Base-by-base conservation (phyloP, 768 basidiomycete species). In the Suillus subaureus region DNA sequence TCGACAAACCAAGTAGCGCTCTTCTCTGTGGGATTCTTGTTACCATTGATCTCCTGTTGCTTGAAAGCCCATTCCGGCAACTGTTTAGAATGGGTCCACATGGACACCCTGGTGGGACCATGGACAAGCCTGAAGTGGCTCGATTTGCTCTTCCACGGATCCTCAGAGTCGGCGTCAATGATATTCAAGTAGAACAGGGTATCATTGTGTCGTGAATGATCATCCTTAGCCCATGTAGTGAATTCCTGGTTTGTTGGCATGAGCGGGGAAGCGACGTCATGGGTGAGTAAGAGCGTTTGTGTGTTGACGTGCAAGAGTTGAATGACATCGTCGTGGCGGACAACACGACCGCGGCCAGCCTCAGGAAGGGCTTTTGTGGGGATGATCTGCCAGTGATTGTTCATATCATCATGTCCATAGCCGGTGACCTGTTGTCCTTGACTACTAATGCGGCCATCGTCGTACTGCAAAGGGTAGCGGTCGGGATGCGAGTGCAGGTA, bases 161-260 rank as follows among this genome's bases (percentile, higher is more conserved):
- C 89, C 9, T 92, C 92, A 26, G 91, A 86, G 65, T 87, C 81
- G 0, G 85, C 92, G 52, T 93, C 92, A 49, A 85, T 81, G 43
- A 99, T 81, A 8, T 85, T 75, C 15, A 99, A 71, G 68, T 85
- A 81, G 86, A 98, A 99, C 11, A 96, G 83, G 0, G 97, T 98
- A 66, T 99, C 96, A 67, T 94, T 93, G 74, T 91, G 84, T 60
- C 92, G 85, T 9, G 84, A 82, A 64, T 87, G 80, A 69, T 97
- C 93, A 66, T 93, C 90, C 72, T 87, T 90, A 6, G 89, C 75
- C 87, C 89, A 91, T 0, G 97, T 99, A 7, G 97, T 99, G 78
- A 99, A 96, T 77, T 99, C 97, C 74, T 98, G 96, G 76, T 99
- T 99, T 57, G 97, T 99, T 18, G 97, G 90, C 91, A 94, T 96